Evolutionary conservation across 2,329 filamentous ascomycete genomes (phyloP).

Genomic region (Claviceps pusilla): DNA sequence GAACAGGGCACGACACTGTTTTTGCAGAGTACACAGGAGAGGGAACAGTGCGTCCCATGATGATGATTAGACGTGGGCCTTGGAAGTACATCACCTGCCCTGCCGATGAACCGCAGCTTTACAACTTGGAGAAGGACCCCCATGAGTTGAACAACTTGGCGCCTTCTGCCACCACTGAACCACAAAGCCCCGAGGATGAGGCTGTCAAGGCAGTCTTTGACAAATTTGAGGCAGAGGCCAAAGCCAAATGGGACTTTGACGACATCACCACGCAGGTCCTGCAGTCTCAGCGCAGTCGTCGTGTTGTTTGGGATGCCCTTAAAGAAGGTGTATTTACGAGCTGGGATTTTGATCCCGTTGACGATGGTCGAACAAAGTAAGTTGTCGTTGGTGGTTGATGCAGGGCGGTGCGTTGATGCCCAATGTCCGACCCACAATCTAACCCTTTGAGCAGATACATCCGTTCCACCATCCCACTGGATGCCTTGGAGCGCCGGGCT

Average conservation of each 20-base stretch:
- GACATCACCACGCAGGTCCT: constrained; percentile 62
- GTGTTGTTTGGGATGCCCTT: constrained; percentile 66
- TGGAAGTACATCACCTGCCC: constrained; percentile 90
- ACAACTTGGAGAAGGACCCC: constrained; percentile 62
- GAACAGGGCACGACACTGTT: constrained; percentile 66
- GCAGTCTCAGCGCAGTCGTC: constrained; percentile 61
- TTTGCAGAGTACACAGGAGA: constrained; percentile 92
- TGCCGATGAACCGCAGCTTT: constrained; percentile 71
- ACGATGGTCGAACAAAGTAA: constrained; percentile 53
- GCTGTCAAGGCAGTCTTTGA: constrained; percentile 37
- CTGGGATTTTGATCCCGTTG: constrained; percentile 73
- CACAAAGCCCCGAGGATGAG: constrained; percentile 28
- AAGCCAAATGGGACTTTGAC: constrained; percentile 65
- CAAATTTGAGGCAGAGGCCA: constrained; percentile 60
- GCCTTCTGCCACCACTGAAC: constrained; percentile 25
- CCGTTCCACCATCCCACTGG: constrained; percentile 64
- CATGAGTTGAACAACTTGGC: constrained; percentile 61
- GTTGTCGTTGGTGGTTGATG: constrained; percentile 11
- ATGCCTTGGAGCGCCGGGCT: constrained; percentile 64
- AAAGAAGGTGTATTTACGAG: constrained; percentile 59
- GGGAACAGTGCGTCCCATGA: constrained; percentile 72
- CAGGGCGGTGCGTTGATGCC: not conserved
- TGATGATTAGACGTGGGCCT: constrained; percentile 81
- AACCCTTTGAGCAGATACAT: constrained; percentile 50
- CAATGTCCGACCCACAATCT: not conserved